Base-by-base conservation (phyloP, 2,329 filamentous ascomycete species). In the Macrophomina phaseolina region DNA sequence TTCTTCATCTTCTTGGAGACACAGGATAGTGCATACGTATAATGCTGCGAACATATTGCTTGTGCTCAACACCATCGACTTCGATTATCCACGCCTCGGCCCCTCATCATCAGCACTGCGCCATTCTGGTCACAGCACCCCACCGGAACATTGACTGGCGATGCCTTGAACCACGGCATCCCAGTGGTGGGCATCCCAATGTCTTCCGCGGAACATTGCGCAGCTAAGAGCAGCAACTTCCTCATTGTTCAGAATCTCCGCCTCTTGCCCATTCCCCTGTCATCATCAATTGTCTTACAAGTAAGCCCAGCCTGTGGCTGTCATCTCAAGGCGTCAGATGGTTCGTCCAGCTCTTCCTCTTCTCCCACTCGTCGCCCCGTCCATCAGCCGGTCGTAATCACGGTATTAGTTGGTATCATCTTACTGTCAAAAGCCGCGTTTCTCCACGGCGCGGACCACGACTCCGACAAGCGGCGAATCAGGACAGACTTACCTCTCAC, bases 61-160 rank as follows among this genome's bases (percentile, higher is more conserved):
- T 45, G 55, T 32, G 55, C 56, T 61, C 56, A 61, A 61, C 56
- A 61, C 56, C 56, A 61, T 36, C 40, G 14, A 61, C 30, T 28
- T 48, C 42, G 36, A 38, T 38, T 42, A 49, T 12, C 32, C n/a
- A 36, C 58, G 42, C 42, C 58, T 28, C 42, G 38, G 53, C 53
- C 53, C 53, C 18, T 58, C 53, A 6, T 30, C 28, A 28, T 49
- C 48, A 49, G 42, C 58, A 28, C 30, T 49, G 58, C 46, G 42
- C 30, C 58, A n/a, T 16, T 16, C 8, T 45, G 7, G 14, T 8
- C 14, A 40, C 14, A 7, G 18, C 18, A 9, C 23, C 53, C 53
- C 12, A 12, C 34, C 53, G 4, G 3, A 40, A 11, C 52, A 32
- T 34, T 56, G 34, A 9, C 28, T 12, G 38, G 9, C 55, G 14